Evolutionary conservation across 495 filamentous ascomycete species (phyloP).

Genomic region (Symbiotaphrina buchneri): DNA sequence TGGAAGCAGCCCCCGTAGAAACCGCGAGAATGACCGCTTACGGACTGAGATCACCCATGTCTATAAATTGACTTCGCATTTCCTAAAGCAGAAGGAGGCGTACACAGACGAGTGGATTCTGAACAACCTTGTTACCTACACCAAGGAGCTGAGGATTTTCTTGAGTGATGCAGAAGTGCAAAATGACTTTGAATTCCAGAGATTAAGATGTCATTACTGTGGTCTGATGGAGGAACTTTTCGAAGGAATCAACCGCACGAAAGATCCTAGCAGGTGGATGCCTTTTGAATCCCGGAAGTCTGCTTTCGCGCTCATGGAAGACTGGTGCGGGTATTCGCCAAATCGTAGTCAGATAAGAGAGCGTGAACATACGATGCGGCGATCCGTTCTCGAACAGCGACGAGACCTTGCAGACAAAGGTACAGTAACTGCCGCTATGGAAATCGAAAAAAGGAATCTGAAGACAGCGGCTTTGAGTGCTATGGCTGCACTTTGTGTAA

Average conservation of each 20-base stretch:
- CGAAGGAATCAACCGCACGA: slow-evolving; percentile 71
- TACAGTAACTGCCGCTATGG: slow-evolving; percentile 67
- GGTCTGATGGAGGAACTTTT: slow-evolving; percentile 83
- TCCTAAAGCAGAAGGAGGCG: slow-evolving; percentile 55
- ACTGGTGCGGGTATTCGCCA: slow-evolving; percentile 95
- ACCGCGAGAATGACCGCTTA: slow-evolving; percentile 59
- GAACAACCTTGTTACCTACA: slow-evolving; percentile 70
- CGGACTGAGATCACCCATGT: slow-evolving; percentile 90
- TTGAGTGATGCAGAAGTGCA: slow-evolving; percentile 85
- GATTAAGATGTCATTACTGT: slow-evolving; percentile 78
- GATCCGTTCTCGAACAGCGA: slow-evolving; percentile 46
- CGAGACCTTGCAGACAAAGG: slow-evolving; percentile 45
- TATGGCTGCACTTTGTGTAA: slow-evolving; percentile 82
- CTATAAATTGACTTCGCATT: slow-evolving; percentile 83
- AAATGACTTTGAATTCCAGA: slow-evolving; percentile 91
- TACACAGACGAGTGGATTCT: slow-evolving; percentile 85
- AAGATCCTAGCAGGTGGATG: slow-evolving; percentile 77
- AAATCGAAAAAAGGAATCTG: slow-evolving; percentile 86
- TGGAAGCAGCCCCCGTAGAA: slow-evolving; percentile 51
- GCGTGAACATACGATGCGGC: slow-evolving; percentile 72
- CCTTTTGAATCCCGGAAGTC: slow-evolving; percentile 89
- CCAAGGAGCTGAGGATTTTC: slow-evolving; percentile 82
- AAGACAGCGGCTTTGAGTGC: slow-evolving; percentile 78
- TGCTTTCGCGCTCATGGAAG: slow-evolving; percentile 88
- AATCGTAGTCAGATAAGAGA: slow-evolving; percentile 66